Base-by-base conservation (phyloP, 192 early-diverging fungal genomes). In the Podila verticillata region DNA sequence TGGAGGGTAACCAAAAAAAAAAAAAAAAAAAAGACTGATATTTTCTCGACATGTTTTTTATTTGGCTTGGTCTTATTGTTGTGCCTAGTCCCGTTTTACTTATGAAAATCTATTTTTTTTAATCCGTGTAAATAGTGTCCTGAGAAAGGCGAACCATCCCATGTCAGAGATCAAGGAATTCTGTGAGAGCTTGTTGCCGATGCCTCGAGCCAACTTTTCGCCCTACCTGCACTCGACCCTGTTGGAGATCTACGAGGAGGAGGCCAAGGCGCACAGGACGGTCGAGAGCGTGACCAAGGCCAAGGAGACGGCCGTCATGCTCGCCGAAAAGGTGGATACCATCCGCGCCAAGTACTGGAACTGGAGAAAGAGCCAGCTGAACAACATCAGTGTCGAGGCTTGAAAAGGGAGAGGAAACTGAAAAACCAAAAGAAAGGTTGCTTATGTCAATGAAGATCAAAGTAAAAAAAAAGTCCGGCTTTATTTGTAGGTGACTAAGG, bases 301-400 rank as follows among this genome's bases (percentile, higher is more conserved):
- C 57, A 77, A 84, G 48, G 59, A 81, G 10, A 70, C 71, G 39
- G 87, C 83, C 7, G 36, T 83, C 10, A 78, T 70, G 22, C 73
- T 94, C 22, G 91, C 88, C 19, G 77, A 86, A 35, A 84, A 87
- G 51, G 66, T 88, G 20, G 93, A 94, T 73, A 73, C 84, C 6
- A 87, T 93, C 61, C 85, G 93, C n/a, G 48, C 74, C 61, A 88
- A 86, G 48, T 93, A 93, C 72, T 94, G 93, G 93, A 63, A 74
- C 30, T 92, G 89, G 82, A 80, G 84, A 22, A 88, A 83, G 70
- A 48, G 48, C 26, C 77, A 69, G 30, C 63, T 84, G 13, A 61
- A 68, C 28, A 58, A 30, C 24, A 71, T 79, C 57, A 9, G 54
- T 28, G 32, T 78, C 0, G 48, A 62, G 15, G 68, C 57, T 44